phyloP scores from a whole-genome alignment of 768 basidiomycete genomes.

The Amanita muscaria region DNA sequence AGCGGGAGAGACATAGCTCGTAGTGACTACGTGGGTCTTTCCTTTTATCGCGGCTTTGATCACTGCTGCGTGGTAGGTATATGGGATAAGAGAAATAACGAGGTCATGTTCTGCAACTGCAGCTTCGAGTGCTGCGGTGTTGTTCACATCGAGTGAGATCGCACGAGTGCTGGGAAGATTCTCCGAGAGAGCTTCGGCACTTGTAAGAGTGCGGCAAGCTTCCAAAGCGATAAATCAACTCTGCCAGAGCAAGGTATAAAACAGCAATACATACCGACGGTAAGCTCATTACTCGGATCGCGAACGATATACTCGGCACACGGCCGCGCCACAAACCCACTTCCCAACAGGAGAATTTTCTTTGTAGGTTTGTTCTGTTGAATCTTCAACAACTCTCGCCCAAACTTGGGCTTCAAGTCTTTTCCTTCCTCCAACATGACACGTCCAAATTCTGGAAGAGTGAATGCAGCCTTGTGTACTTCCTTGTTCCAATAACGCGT shows the following conservation, averaged over 20 bases:
- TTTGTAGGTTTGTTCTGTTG: constrained; percentile 38
- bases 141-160: constrained; percentile 74
- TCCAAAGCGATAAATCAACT: neutral
- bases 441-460: constrained; percentile 88
- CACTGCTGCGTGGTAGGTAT: constrained; percentile 82
- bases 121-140: constrained; percentile 63
- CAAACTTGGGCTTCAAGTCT: constrained; percentile 69
- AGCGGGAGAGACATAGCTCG: constrained; percentile 86
- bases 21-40: constrained; percentile 93
- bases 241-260: no score
- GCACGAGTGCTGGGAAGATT: constrained; percentile 64
- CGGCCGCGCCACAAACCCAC: constrained; percentile 93
- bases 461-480: constrained; percentile 77
- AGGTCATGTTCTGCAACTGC: constrained; percentile 83
- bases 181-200: constrained; percentile 59
- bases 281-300: constrained; percentile 72
- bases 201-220: constrained; percentile 85
- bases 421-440: constrained; percentile 64
- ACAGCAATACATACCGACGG: constrained; percentile 70
- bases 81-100: constrained; percentile 95
- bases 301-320: constrained; percentile 90
- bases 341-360: constrained; percentile 84
- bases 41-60: constrained; percentile 86
- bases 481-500: constrained; percentile 82
- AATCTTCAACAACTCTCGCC: constrained; percentile 42